Base-by-base conservation (phyloP, 163 green algal species). In the Scenedesmus sp. region DNA sequence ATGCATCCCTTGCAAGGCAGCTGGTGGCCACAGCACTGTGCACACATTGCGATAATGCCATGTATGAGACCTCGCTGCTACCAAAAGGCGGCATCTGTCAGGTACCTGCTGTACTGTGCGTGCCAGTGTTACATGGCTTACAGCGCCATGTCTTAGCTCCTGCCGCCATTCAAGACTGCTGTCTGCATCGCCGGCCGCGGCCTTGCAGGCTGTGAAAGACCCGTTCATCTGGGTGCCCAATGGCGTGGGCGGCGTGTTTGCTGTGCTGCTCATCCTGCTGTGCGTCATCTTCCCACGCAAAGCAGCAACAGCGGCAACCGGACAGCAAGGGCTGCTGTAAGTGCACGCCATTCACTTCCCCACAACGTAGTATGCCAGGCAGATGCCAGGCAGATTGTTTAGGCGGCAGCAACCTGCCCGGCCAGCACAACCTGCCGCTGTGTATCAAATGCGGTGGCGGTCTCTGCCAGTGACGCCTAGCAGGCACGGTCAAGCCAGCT, bases 201-300 rank as follows among this genome's bases (percentile, higher is more conserved):
- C 12, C 54, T 23, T 76, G 84, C 88, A 92, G 88, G 88, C 88
- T 82, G 88, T 92, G 13, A 7, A n/a, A 13, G 89, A 92, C 64
- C 62, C 56, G 1, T 92, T 92, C 34, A 84, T 92, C 52, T 89
- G 66, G 57, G 62, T 92, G 26, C 89, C 89, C 46, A 92, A 92
- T 54, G 64, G 54, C 15, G 16, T 89, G 6, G 89, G 89, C 26
- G 89, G 56, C 74, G 55, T 87, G 3, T 91, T 86, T 62, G 77
- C 88, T 12, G 62, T 86, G 8, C 74, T 91, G 77, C 76, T 91
- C 10, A 79, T 79, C 23, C 3, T 46, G 18, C 88, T 91, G 12
- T 86, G 88, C 57, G 20, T 87, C 16, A 81, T 87, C 15, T 87
- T 82, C 74, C 88, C 88, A 16, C 62, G 62, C 62, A 70, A 12